Evolutionary conservation across 148 eudicot species (phyloP).

Genomic region (Hydrangea macrophylla): DNA sequence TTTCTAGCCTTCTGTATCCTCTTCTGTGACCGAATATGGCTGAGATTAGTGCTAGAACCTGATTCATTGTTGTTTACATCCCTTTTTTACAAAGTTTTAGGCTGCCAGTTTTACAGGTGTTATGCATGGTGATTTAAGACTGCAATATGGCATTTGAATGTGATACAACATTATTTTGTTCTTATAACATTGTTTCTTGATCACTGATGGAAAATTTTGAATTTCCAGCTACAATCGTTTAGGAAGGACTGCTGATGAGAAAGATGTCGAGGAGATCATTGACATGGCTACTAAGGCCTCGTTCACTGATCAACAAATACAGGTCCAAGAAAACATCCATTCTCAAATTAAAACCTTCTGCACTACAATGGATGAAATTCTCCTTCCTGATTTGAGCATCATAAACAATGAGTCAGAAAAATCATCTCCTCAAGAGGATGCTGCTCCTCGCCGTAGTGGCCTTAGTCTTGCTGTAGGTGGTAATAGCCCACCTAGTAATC

Average conservation of each 20-base stretch:
- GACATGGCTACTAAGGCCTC: slow-evolving; percentile 78
- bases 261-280: slow-evolving; percentile 83
- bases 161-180: neutral
- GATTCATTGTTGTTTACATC: no score
- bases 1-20: no score
- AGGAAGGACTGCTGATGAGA: slow-evolving; percentile 78
- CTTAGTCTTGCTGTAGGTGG: slow-evolving; percentile 80
- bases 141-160: neutral
- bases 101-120: neutral
- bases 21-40: no score
- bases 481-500: slow-evolving; percentile 30
- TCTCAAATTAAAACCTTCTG: slow-evolving; percentile 61
- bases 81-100: no score
- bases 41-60: no score
- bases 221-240: slow-evolving; percentile 71
- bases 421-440: slow-evolving; percentile 25
- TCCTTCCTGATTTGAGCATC: slow-evolving; percentile 48
- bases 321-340: slow-evolving; percentile 86
- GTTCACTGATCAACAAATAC: slow-evolving; percentile 71
- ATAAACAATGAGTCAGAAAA: slow-evolving; percentile 22
- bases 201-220: slow-evolving; percentile 12
- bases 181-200: neutral
- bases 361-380: slow-evolving; percentile 67
- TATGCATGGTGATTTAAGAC: neutral
- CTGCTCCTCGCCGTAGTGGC: slow-evolving; percentile 57